Evolutionary conservation across 352 stramenopile species (phyloP), one percentile per base, ranked within the genome.

Genomic region (Globisporangium irregulare): DNA sequence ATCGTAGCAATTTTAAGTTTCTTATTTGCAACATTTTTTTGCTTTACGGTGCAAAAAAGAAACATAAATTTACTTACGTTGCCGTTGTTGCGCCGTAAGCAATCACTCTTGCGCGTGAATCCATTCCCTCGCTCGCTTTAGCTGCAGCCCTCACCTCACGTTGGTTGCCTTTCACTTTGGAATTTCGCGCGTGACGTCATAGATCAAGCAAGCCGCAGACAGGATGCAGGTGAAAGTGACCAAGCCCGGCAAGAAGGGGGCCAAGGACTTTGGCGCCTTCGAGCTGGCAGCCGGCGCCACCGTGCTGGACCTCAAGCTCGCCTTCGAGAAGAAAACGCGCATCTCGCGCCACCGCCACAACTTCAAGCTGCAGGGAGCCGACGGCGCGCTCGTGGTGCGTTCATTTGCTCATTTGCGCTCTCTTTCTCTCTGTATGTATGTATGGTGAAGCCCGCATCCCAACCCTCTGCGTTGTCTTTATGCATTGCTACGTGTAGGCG

Each of bases 161-260:
- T 48, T 48, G 14, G 41, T n/a, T 48, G n/a, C 32, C 48, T 38
- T 20, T 67, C 62, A 67, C 34, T 65, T 48, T 57, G 27, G 43
- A 54, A n/a, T 48, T 48, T 48, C 41, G 15, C 41, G 48, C 54
- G 64, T 65, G 64, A 69, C 64, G 54, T 68, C 62, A 68, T 48
- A 48, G 4, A 20, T 8, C 22, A 22, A 14, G 14, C 12, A 60
- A 59, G 43, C 8, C 24, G 10, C 27, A 64, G n/a, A 12, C 27
- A 68, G 10, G 24, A 93, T 93, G 85, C 71, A 87, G 64, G 79
- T 93, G 66, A 91, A 80, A 67, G 76, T 91, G 20, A 69, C 88
- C 46, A 79, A 82, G 65, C 69, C 75, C 12, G 81, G 81, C 66
- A 86, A 86, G 69, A 82, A 82, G 57, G 67, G 50, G 60, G 65